A percentile compares a stretch with the other conserved stretches of the same genome.
Evolutionary conservation across 768 basidiomycete genomes (phyloP).

Genomic region (Termitomyces sp.): DNA sequence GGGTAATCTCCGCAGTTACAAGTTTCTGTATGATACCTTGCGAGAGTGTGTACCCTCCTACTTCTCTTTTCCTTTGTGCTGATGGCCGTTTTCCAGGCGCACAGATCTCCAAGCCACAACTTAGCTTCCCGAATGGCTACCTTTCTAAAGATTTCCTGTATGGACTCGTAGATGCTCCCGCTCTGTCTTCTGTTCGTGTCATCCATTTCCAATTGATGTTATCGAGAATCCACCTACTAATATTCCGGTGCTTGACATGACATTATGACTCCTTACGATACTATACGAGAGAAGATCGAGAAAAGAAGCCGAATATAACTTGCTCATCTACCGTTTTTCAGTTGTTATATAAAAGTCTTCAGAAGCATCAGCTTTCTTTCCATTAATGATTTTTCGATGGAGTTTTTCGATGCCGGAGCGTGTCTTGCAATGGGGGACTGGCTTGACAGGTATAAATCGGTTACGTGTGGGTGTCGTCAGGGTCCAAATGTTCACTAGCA

Average conservation of each 20-base stretch:
- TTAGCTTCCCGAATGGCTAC: background rate
- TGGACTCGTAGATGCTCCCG: background rate
- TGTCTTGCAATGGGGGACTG: too few species aligned
- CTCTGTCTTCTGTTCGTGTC: background rate
- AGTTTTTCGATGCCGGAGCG: too few species aligned
- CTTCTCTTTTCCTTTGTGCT: background rate
- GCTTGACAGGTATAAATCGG: too few species aligned
- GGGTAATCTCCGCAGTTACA: slow-evolving; percentile 82
- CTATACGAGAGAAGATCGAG: background rate
- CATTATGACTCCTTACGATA: background rate
- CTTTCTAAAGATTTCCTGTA: background rate
- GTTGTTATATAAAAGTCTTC: too few species aligned
- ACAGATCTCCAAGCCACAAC: background rate
- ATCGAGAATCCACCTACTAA: background rate
- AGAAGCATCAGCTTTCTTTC: too few species aligned
- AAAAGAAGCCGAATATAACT: background rate
- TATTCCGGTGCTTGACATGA: background rate
- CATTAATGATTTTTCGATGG: too few species aligned
- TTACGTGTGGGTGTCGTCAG: too few species aligned
- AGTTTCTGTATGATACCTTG: slow-evolving; percentile 65
- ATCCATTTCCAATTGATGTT: background rate
- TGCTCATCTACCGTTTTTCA: background rate
- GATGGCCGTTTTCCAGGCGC: background rate
- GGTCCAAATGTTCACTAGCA: too few species aligned
- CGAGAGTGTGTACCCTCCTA: background rate